Base-by-base conservation (phyloP, 2,329 filamentous ascomycete species). In the Colletotrichum ledebouriae region DNA sequence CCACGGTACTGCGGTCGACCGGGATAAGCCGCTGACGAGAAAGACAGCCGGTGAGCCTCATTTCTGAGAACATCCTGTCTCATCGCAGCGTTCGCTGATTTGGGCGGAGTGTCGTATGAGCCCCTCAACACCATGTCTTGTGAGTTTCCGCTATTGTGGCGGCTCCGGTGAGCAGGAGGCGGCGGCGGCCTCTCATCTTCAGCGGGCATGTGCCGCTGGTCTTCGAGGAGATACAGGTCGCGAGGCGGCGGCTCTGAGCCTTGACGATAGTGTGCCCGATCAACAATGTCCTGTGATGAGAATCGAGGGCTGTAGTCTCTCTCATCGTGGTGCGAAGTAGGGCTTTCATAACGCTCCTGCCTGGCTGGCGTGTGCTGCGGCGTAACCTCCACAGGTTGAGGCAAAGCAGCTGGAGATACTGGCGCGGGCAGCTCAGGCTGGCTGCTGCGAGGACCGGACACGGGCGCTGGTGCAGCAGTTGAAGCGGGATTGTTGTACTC, bases 21-120 rank as follows among this genome's bases (percentile, higher is more conserved):
- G 2, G 85, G 85, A 61, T 89, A 88, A 7, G 65, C 65, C 34
- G 63, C 59, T 1, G 83, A 78, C 3, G 82, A 76, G 15, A 79
- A 75, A 0, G 86, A 86, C 47, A 85, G 79, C 47, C 87, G 81
- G 73, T 89, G 87, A 3, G 87, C 87, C 73, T 88, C 86, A 60
- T 78, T 86, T 67, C 84, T 82, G 70, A 89, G 74, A 11, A 89
- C 86, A 63, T 89, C 87, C 49, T 88, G 86, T 63, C 86, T 82
- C 85, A 89, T 89, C 2, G 80, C 80, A 2, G 80, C 80, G 1
- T 79, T 79, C 1, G 79, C 78, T 3, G 78, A 77, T 72, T 85
- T 86, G 17, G 80, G 75, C 2, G 80, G 76, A 3, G 74, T 69
- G 34, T 87, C 85, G 62, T 78, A 82, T 52, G 77, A 78, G 56